Evolutionary conservation across 345 rosid genomes (phyloP).

Genomic region (Mallotus nudiflorus): DNA sequence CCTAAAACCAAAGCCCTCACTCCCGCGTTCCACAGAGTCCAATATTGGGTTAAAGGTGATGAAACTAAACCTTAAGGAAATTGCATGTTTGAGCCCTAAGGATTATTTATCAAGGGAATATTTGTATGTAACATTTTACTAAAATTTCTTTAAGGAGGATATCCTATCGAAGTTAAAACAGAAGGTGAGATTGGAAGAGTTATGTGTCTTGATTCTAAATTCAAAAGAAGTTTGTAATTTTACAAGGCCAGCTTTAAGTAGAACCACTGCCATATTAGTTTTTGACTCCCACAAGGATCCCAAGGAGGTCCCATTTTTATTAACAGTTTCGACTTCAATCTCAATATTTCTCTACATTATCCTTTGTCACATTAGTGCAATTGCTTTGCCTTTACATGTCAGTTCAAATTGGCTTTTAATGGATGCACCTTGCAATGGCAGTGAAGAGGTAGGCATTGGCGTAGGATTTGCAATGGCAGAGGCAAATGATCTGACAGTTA

Average conservation of each 20-base stretch:
- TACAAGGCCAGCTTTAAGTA: constrained; percentile 95
- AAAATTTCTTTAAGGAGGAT: constrained; percentile 66
- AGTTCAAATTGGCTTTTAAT: too few relatives aligned
- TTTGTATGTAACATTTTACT: constrained; percentile 58
- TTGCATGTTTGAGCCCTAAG: constrained; percentile 61
- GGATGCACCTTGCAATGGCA: too few relatives aligned
- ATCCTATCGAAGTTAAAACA: constrained; percentile 61
- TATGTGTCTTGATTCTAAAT: constrained; percentile 55
- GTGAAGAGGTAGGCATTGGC: too few relatives aligned
- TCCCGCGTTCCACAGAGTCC: constrained; percentile 45
- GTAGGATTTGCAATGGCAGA: too few relatives aligned
- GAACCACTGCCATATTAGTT: constrained; percentile 66
- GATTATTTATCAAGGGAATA: constrained; percentile 58
- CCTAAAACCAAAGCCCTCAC: constrained; percentile 42
- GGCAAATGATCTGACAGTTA: too few relatives aligned
- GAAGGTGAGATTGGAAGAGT: constrained; percentile 57
- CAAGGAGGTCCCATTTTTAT: constrained; percentile 93
- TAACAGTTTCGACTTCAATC: constrained; percentile 94
- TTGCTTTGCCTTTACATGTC: too few relatives aligned
- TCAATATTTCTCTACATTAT: constrained; percentile 98
- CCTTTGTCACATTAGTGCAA: constrained; percentile 86
- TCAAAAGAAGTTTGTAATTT: constrained; percentile 77
- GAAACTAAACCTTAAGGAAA: constrained; percentile 63
- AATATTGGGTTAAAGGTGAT: constrained; percentile 59
- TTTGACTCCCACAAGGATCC: constrained; percentile 92